Base-by-base conservation (phyloP, 176 grass and related monocot genomes). In the Pontederia paniculata region DNA sequence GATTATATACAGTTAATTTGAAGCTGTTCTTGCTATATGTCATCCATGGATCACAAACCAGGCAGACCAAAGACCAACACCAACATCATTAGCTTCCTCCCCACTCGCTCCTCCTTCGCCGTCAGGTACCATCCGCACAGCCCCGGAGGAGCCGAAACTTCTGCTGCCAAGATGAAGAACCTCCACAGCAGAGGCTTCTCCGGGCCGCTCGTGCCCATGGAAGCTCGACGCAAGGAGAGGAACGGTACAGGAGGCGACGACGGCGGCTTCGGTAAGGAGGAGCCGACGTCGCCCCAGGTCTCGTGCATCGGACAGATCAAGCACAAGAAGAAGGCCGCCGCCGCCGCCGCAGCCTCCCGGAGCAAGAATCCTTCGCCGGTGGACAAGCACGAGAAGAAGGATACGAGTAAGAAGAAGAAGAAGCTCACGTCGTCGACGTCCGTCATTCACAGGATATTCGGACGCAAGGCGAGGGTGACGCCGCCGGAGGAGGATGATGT, bases 251-350 rank as follows among this genome's bases (percentile, higher is more conserved):
- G 49, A 2, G 60, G 52, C n/a, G 73, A 70, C 2, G 58, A 58
- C 4, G 81, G 0, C 71, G n/a, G n/a, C n/a, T n/a, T n/a, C n/a
- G n/a, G n/a, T n/a, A n/a, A n/a, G n/a, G n/a, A 88, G 7, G 94
- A 98, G 67, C 87, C 94, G 2, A 81, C 80, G 12, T 98, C 94
- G 42, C 94, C 94, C 31, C 82, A 73, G 48, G 86, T 98, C 8
- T 91, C 94, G 0, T 98, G 94, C 77, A 88, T 88, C 61, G 94
- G 94, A 0, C 83, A 91, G 75, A 80, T 98, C 68, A 98, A 98
- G 68, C 67, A 70, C 0, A 65, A 55, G 76, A 70, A 79, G 23
- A 84, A 42, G 48, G 61, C 61, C 45, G 45, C 21, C 45, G n/a
- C 42, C n/a, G n/a, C n/a, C n/a, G n/a, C n/a, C n/a, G n/a, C n/a